Base-by-base conservation (phyloP, 495 filamentous ascomycete species). In the Paragyromitra xinjiangensis region DNA sequence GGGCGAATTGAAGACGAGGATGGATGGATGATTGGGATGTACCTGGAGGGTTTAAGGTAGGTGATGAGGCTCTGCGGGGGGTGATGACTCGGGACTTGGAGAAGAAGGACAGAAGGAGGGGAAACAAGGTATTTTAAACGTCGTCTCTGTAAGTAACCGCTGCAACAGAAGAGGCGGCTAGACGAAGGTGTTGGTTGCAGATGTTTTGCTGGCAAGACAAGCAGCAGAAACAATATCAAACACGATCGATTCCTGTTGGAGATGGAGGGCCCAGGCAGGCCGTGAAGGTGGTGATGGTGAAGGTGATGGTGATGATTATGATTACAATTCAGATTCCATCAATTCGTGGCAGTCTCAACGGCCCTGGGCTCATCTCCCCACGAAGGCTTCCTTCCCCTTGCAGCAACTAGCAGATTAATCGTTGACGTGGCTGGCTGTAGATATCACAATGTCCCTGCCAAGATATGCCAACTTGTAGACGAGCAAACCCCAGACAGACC, bases 401-500 rank as follows among this genome's bases (percentile, higher is more conserved):
- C 71, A 56, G 50, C 34, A 65, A 37, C 61, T 62, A 58, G 48
- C 48, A 29, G 44, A 62, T 58, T 29, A 42, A 69, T 55, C 45
- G 66, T 56, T 58, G 73, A 75, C 73, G 73, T 75, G 73, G 59
- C 69, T 71, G 69, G 58, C 56, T 19, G 37, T 11, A 29, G 16
- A 19, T 8, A 16, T 14, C 14, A 2, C 12, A 34, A 29, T 37
- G 56, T 61, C 29, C 56, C 56, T 61, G 56, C 56, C 56, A 61
- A 61, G 56, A n/a, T 6, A 14, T 34, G 29, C 29, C 56, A 56
- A 26, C 53, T 29, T 7, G 19, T 56, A 2, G 53, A 26, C 7
- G 29, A 34, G 29, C 29, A 34, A 56, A 11, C 19, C 51, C 19
- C 50, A 22, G 50, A 22, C 19, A 22, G 19, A 22, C 19, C 19